Conservation (phyloP, 2,329 filamentous ascomycete species). For the Botrytis fragariae region DNA sequence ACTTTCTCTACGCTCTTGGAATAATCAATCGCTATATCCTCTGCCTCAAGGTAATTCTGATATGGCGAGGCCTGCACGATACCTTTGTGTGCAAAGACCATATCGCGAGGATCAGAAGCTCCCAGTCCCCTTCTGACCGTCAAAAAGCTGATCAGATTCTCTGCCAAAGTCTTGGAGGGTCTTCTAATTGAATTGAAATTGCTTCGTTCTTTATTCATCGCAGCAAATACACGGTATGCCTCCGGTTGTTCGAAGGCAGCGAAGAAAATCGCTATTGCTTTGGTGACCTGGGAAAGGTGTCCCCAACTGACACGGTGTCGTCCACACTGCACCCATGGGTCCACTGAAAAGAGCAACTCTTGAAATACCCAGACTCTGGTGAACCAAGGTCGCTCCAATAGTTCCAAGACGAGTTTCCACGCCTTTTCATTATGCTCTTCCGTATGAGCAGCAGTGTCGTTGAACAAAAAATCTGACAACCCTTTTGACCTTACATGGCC, state of each 20-base stretch:
- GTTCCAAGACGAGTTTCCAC: background rate
- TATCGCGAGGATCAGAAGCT: background rate
- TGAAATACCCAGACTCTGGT: background rate
- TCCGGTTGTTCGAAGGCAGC: too few relatives aligned
- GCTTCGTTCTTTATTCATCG: too few relatives aligned
- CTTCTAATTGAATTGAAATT: background rate
- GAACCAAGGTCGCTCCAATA: background rate
- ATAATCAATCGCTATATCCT: too few relatives aligned
- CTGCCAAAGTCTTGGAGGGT: too few relatives aligned
- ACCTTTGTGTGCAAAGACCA: background rate
- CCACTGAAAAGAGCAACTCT: background rate
- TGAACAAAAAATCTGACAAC: too few relatives aligned
- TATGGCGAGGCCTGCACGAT: background rate
- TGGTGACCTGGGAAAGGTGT: background rate
- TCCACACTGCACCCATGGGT: background rate
- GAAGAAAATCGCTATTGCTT: accelerated
- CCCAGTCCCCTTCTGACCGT: background rate
- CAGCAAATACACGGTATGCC: background rate
- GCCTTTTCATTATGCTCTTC: accelerated
- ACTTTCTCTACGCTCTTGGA: too few relatives aligned
- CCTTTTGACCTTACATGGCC: too few relatives aligned
- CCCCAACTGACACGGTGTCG: background rate
- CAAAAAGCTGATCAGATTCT: too few relatives aligned
- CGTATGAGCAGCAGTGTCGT: background rate
- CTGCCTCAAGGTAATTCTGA: too few relatives aligned